A percentile compares a stretch with the other conserved stretches of the same genome.
These are phyloP conservation scores for Hypoxylon rickii DNA, from an alignment of 495 filamentous ascomycete genomes.

Conservation along the genomic window DNA sequence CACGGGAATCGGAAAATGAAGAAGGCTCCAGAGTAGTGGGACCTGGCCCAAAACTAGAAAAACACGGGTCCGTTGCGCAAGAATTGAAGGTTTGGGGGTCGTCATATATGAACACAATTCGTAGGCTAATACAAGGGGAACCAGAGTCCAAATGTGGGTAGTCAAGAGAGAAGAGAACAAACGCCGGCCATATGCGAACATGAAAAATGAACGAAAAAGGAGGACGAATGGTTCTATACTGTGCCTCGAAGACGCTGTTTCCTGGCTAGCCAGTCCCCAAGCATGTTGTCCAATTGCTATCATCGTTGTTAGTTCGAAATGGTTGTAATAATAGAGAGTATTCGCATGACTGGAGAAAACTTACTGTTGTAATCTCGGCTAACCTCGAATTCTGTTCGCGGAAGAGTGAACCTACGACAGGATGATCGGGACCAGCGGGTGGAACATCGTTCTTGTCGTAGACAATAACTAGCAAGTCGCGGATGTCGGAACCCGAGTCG, in stretches of 20 bases:
- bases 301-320: slow-evolving; percentile 24
- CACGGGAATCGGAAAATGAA: not conserved
- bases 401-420: slow-evolving; percentile 78
- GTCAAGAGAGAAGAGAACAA: slow-evolving; percentile 14
- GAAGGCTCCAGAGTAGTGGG: not conserved
- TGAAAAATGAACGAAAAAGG: slow-evolving; percentile 3
- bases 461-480: slow-evolving; percentile 87
- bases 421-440: slow-evolving; percentile 79
- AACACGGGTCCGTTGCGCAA: too few species aligned
- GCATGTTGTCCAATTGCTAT: slow-evolving; percentile 79
- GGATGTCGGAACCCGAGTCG: slow-evolving; percentile 88
- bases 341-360: slow-evolving; percentile 28
- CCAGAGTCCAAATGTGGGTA: not conserved
- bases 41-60: too few species aligned
- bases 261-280: slow-evolving; percentile 78
- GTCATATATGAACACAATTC: slow-evolving; percentile 13
- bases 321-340: not conserved
- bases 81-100: slow-evolving; percentile 16
- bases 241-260: slow-evolving; percentile 59
- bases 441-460: slow-evolving; percentile 84
- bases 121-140: slow-evolving; percentile 35
- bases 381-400: slow-evolving; percentile 80
- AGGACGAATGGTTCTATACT: slow-evolving; percentile 30
- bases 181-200: slow-evolving; percentile 27
- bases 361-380: slow-evolving; percentile 76